Base-by-base conservation (phyloP, 345 rosid genomes). In the Eucalyptus caleyi region DNA sequence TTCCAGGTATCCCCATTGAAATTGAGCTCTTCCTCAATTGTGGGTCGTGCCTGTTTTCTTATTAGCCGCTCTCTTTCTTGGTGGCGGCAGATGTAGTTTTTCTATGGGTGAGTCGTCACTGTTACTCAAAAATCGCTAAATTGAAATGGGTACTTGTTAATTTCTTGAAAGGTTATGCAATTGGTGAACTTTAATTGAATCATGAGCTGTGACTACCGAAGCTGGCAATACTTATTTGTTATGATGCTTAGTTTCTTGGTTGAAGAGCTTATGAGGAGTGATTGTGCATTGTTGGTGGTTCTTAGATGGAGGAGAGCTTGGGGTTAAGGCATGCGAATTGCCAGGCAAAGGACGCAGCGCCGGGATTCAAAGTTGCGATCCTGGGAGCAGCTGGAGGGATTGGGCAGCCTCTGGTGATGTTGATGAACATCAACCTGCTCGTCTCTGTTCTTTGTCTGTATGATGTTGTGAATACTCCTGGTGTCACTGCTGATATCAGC, bases 341-440 rank as follows among this genome's bases (percentile, higher is more conserved):
- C 92, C 92, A 97, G 91, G 97, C 99, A 34, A 95, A 97, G 94
- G 99, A 99, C 8, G 99, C 96, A 51, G 95, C 99, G 5, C 88
- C 96, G 1, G 99, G 99, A 77, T 98, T 96, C 91, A 98, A 97
- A 90, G 99, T 98, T 37, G 99, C 97, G 6, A 93, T 98, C 88
- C 89, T 98, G 89, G 99, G 99, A 88, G 99, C 99, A 37, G 98
- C 99, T 7, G 99, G 99, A 15, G 99, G 99, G 50, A 98, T 97
- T 4, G 99, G 99, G 21, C 99, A 98, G 91, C 99, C 99, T 34
- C 93, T 98, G 49, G 94, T 97, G 11, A 67, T 98, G 99, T 90
- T 98, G 93, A 98, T 96, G 99, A 98, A 98, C 93, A 97, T 95
- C 95, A 98, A 97, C 88, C 99, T 99, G 6, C 93, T 98, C 92